phyloP scores from a whole-genome alignment of 192 early-diverging fungal genomes.

The Spizellomyces sp. region DNA sequence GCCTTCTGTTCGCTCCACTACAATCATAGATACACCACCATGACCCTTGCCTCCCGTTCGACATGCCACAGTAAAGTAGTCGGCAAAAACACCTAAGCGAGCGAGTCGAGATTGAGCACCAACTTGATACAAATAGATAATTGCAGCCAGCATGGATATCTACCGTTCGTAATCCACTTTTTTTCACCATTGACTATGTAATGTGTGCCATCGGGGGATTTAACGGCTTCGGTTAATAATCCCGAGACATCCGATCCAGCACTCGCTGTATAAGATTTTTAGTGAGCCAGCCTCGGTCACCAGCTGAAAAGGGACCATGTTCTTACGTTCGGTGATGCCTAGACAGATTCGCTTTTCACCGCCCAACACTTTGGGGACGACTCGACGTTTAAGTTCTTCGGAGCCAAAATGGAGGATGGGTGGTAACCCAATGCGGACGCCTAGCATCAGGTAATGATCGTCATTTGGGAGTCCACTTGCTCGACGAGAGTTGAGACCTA shows the following conservation, averaged over 20 bases:
- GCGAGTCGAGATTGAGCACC: not conserved
- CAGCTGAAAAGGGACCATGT: too few relatives aligned
- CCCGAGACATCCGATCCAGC: constrained; percentile 70
- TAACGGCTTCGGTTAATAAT: constrained; percentile 58
- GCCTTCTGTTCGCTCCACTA: constrained; percentile 60
- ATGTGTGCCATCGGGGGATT: constrained; percentile 53
- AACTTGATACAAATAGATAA: too few relatives aligned
- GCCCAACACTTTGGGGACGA: constrained; percentile 58
- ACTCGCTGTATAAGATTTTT: too few relatives aligned
- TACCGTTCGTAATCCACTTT: constrained; percentile 34
- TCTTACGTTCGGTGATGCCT: constrained; percentile 68
- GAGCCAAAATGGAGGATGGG: constrained; percentile 68
- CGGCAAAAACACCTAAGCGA: constrained; percentile 74
- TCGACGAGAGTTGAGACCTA: not conserved
- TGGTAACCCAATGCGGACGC: constrained; percentile 69
- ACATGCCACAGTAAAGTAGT: constrained; percentile 74
- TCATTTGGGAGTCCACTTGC: not conserved
- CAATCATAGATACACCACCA: constrained; percentile 70
- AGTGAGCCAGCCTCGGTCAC: too few relatives aligned
- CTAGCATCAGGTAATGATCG: constrained; percentile 29
- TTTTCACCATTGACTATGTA: constrained; percentile 78
- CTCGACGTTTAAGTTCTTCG: constrained; percentile 58
- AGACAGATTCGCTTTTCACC: constrained; percentile 74
- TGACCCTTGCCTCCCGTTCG: constrained; percentile 74
- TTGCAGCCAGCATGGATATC: not conserved